Base-by-base conservation (phyloP, 257 asterid genomes). In the Echium plantagineum region DNA sequence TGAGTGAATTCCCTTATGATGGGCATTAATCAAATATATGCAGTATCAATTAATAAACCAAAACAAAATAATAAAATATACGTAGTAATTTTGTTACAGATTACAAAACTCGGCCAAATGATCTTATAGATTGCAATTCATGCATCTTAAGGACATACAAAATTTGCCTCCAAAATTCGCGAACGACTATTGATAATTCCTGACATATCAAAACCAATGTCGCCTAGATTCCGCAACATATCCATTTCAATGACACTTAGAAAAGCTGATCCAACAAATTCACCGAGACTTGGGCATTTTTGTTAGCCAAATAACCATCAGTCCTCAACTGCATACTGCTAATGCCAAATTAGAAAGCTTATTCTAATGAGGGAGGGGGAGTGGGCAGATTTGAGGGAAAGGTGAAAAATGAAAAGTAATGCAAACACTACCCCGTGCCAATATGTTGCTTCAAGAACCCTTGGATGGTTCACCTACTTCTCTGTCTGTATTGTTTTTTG, bases 401-500 rank as follows among this genome's bases (percentile, higher is more conserved):
- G 16, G 16, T 3, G 49, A 42, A 42, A 38, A 10, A 42, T 5
- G 17, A 35, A 7, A 35, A 35, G 46, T 35, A 35, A 7, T 35
- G 7, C 46, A 35, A 9, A 35, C 46, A 35, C 12, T 1, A 2
- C 13, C 13, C 46, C 46, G 46, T 35, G 46, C 46, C 49, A 42
- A 42, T 42, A 42, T 42, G 1, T 42, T 42, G 49, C 55, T 61
- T 80, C 81, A 76, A 58, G 72, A 58, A 9, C 13, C 13, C 46
- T 7, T 35, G 6, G 46, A 35, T 8, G 46, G 12, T 9, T 35
- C 46, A 7, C 46, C 46, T 61, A 53, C 71, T n/a, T 62, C 64
- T 57, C 77, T 79, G 57, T 60, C 68, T 49, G 73, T 12, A 1
- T 42, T 26, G 35, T 62, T 69, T 48, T 57, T 65, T 56, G 73